Evolutionary conservation across 164 flowering plant genomes (phyloP).

Genomic region (Kalanchoe fedtschenkoi): DNA sequence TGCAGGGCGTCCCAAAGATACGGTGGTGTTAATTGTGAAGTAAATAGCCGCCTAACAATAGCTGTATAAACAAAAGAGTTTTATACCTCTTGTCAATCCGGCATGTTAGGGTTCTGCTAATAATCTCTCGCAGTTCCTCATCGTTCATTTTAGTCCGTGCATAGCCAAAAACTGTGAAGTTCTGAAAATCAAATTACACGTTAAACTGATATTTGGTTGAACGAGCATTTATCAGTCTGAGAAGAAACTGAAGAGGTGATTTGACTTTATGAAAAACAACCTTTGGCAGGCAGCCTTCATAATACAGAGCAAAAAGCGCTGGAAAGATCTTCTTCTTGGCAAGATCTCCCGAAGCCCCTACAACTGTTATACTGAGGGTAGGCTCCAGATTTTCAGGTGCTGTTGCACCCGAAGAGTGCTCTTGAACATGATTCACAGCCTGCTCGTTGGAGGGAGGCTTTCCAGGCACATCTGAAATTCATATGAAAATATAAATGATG

Average conservation of each 20-base stretch:
- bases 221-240: neutral
- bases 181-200: slow-evolving; percentile 24
- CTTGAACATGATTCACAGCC: slow-evolving; percentile 12
- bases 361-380: slow-evolving; percentile 66
- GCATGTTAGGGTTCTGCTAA: slow-evolving; percentile 64
- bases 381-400: slow-evolving; percentile 20
- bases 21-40: neutral
- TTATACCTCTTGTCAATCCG: slow-evolving; percentile 62
- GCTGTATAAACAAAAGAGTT: neutral
- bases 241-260: neutral
- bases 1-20: slow-evolving; percentile 16
- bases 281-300: slow-evolving; percentile 70
- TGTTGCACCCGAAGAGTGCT: slow-evolving; percentile 12
- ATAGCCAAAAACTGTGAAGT: slow-evolving; percentile 65
- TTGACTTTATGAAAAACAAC: slow-evolving; percentile 17
- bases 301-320: slow-evolving; percentile 76
- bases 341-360: slow-evolving; percentile 90
- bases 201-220: neutral
- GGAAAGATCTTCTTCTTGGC: slow-evolving; percentile 93
- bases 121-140: slow-evolving; percentile 53
- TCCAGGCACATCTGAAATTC: slow-evolving; percentile 22
- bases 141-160: slow-evolving; percentile 65
- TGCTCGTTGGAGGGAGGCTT: slow-evolving; percentile 23
- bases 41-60: neutral
- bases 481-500: neutral